A percentile compares a stretch with the other conserved stretches of the same genome.
Evolutionary conservation across 345 rosid species (phyloP).

Genomic region (Mangifera indica): DNA sequence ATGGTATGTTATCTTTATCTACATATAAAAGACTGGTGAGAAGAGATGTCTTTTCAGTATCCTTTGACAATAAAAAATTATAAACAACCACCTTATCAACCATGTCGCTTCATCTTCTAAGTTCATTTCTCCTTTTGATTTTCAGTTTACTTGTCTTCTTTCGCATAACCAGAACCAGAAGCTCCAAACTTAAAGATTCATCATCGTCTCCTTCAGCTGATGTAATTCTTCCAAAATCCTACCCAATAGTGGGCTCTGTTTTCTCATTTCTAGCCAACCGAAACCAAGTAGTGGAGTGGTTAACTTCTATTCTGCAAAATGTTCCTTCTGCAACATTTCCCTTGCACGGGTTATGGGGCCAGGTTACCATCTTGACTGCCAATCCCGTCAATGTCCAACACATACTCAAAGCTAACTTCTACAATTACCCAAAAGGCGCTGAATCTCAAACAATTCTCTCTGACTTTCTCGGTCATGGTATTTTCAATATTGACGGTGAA

Average conservation of each 20-base stretch:
- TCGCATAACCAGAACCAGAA: background rate
- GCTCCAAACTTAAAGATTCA: background rate
- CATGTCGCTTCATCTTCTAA: too few relatives aligned
- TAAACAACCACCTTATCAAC: too few relatives aligned
- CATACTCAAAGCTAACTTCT: slow-evolving; percentile 62
- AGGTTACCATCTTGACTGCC: slow-evolving; percentile 56
- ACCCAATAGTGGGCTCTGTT: slow-evolving; percentile 15
- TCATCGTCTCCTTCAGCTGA: background rate
- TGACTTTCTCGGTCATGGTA: slow-evolving; percentile 72
- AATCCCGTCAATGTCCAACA: slow-evolving; percentile 63
- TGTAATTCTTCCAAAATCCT: slow-evolving; percentile 11
- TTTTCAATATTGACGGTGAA: slow-evolving; percentile 64
- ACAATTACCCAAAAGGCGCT: slow-evolving; percentile 53
- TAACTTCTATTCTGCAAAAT: slow-evolving; percentile 4
- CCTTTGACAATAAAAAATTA: too few relatives aligned
- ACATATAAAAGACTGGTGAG: too few relatives aligned
- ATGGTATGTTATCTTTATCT: too few relatives aligned
- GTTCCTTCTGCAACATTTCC: slow-evolving; percentile 20
- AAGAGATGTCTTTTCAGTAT: too few relatives aligned
- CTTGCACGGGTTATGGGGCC: background rate
- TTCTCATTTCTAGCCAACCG: slow-evolving; percentile 4
- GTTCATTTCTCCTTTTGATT: too few relatives aligned
- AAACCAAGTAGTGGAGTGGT: slow-evolving; percentile 8
- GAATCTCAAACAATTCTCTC: slow-evolving; percentile 24
- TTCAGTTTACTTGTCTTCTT: too few relatives aligned